Evolutionary conservation across 768 basidiomycete genomes (phyloP).

Genomic region (Lepiota venenata): DNA sequence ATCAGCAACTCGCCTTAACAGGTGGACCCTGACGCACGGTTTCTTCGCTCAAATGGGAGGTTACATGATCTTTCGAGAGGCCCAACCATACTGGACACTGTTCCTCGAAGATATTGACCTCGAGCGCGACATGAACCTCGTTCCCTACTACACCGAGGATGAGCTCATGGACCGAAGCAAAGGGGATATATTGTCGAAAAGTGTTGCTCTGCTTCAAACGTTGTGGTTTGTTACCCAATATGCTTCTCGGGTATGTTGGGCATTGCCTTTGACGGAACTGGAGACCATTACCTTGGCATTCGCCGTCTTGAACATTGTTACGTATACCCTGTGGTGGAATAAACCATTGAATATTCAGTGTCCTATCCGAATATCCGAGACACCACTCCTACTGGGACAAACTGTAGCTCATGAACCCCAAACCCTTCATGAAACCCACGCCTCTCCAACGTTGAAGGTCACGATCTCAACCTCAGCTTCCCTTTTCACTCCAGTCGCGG

Average conservation of each 20-base stretch:
- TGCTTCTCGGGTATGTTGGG: slow-evolving; percentile 19
- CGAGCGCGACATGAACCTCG: slow-evolving; percentile 13
- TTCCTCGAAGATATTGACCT: slow-evolving; percentile 14
- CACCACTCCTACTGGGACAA: not conserved
- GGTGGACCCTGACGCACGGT: slow-evolving; percentile 7
- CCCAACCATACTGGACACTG: not conserved
- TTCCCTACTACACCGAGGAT: slow-evolving; percentile 16
- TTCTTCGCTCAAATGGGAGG: slow-evolving; percentile 11
- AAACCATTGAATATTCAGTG: slow-evolving; percentile 33
- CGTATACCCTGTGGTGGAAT: slow-evolving; percentile 33
- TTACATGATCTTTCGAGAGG: slow-evolving; percentile 1
- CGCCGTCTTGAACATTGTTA: slow-evolving; percentile 24
- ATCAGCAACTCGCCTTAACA: not conserved
- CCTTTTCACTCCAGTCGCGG: not conserved
- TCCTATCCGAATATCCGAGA: slow-evolving; percentile 15
- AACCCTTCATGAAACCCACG: not conserved
- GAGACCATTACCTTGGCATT: slow-evolving; percentile 34
- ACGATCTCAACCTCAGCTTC: not conserved
- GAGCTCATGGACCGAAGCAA: slow-evolving; percentile 27
- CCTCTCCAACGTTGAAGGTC: not conserved
- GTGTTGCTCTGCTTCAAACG: slow-evolving; percentile 28
- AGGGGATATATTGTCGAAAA: slow-evolving; percentile 31
- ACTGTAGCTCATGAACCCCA: not conserved
- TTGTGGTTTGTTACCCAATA: slow-evolving; percentile 32
- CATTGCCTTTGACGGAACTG: slow-evolving; percentile 29